Evolutionary conservation across 2,329 filamentous ascomycete genomes (phyloP).

Genomic region (Talaromyces sp.): DNA sequence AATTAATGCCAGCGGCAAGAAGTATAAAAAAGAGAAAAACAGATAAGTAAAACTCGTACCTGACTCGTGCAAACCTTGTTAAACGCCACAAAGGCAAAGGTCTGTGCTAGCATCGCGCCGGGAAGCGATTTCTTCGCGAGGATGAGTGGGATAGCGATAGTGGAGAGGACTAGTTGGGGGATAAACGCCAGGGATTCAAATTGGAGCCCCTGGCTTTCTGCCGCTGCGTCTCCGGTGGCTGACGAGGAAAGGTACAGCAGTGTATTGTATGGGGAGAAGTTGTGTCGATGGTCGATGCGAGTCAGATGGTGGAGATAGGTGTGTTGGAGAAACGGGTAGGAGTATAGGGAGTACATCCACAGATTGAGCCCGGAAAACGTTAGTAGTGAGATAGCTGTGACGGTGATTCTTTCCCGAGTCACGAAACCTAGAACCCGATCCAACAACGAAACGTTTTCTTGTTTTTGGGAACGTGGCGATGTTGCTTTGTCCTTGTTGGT

Average conservation of each 20-base stretch:
- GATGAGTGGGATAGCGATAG: constrained; percentile 67
- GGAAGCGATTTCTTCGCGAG: constrained; percentile 78
- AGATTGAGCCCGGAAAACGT: constrained; percentile 72
- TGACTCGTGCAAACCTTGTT: constrained; percentile 99
- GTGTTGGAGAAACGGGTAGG: constrained; percentile 74
- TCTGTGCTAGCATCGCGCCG: constrained; percentile 85
- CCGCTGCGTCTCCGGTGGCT: constrained; percentile 25
- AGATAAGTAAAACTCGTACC: constrained; percentile 47
- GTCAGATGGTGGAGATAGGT: constrained; percentile 91
- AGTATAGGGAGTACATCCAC: constrained; percentile 76
- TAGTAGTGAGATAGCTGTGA: constrained; percentile 56
- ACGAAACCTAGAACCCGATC: constrained; percentile 27
- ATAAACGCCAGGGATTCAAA: constrained; percentile 82
- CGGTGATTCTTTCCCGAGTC: constrained; percentile 32
- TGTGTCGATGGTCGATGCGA: constrained; percentile 92
- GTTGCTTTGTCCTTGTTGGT: background rate
- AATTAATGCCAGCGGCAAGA: background rate
- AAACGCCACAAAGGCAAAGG: constrained; percentile 93
- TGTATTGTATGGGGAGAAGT: constrained; percentile 95
- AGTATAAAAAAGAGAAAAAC: background rate
- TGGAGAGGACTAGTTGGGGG: constrained; percentile 78
- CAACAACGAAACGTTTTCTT: constrained; percentile 1
- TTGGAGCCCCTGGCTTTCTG: constrained; percentile 25
- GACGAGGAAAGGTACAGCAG: constrained; percentile 73
- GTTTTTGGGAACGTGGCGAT: background rate